A percentile compares a stretch with the other conserved stretches of the same genome.
phyloP scores from a whole-genome alignment of 1,139 yeast species.

The Kurtzmaniella quercitrusa region DNA sequence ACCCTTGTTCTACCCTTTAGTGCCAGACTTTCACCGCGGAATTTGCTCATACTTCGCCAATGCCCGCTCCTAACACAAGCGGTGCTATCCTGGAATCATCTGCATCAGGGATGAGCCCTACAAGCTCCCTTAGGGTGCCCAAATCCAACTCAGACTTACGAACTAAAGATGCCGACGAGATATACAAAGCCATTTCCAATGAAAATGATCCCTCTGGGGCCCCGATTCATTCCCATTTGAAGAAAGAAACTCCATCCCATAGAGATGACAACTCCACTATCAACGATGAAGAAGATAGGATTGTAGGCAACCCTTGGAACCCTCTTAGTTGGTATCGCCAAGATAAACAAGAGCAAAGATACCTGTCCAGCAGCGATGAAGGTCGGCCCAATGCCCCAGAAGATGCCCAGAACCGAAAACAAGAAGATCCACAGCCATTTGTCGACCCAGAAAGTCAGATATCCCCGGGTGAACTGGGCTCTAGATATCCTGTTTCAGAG shows the following conservation, averaged over 20 bases:
- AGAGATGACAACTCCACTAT: background rate
- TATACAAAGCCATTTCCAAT: background rate
- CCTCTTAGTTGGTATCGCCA: conserved; percentile 6
- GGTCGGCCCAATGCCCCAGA: background rate
- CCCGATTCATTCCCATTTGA: background rate
- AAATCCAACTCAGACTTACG: background rate
- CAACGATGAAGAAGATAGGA: conserved; percentile 1
- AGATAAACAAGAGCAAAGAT: conserved; percentile 5
- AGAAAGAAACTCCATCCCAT: background rate
- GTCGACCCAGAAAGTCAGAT: background rate
- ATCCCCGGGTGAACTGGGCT: background rate
- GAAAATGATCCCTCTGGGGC: background rate
- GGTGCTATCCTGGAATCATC: background rate
- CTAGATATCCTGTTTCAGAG: background rate
- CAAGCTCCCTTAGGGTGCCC: background rate
- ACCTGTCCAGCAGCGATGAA: background rate
- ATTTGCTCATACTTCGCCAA: background rate
- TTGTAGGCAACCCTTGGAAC: conserved; percentile 7
- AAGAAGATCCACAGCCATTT: background rate
- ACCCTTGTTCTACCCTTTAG: too few species aligned
- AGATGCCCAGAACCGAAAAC: background rate
- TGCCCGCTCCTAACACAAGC: background rate
- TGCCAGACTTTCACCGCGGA: background rate
- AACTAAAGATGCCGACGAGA: background rate
- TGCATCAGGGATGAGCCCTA: background rate